A percentile compares a stretch with the other conserved stretches of the same genome.
phyloP scores from a whole-genome alignment of 257 asterid genomes.

The Verbascum thapsus region DNA sequence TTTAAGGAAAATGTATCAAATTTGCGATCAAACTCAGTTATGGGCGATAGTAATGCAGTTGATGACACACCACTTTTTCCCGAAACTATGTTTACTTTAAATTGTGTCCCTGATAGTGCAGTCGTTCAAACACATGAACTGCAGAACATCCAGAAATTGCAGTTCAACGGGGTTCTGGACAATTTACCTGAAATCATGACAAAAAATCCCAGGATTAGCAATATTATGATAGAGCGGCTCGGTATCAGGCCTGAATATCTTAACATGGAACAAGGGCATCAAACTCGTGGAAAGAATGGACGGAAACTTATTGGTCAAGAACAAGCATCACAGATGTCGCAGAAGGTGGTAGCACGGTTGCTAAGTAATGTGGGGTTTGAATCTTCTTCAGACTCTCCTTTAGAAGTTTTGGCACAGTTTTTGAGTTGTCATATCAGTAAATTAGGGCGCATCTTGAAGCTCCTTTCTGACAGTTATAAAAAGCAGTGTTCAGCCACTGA shows the following conservation, averaged over 20 bases:
- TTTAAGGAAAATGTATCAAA: constrained; percentile 56
- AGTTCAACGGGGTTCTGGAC: constrained; percentile 86
- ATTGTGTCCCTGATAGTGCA: constrained; percentile 90
- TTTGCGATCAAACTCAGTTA: constrained; percentile 41
- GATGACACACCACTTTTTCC: constrained; percentile 79
- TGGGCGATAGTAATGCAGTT: constrained; percentile 43
- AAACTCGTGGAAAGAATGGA: constrained; percentile 63
- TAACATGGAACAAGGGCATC: constrained; percentile 78
- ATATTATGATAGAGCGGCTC: constrained; percentile 97
- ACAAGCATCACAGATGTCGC: constrained; percentile 77
- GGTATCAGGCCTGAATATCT: constrained; percentile 90
- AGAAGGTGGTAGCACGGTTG: constrained; percentile 75
- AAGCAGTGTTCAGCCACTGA: constrained; percentile 90
- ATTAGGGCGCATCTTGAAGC: constrained; percentile 77
- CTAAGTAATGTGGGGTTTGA: constrained; percentile 75
- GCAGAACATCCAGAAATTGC: constrained; percentile 55
- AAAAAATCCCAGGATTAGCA: constrained; percentile 67
- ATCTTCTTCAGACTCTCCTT: constrained; percentile 72
- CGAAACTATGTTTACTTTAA: constrained; percentile 80
- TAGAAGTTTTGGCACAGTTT: constrained; percentile 73
- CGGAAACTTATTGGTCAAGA: constrained; percentile 65
- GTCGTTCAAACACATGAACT: constrained; percentile 44
- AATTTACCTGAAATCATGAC: constrained; percentile 70
- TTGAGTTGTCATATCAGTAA: constrained; percentile 74
- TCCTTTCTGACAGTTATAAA: constrained; percentile 83